Conservation (phyloP, 1,284 basidiomycete genomes). For the Boletus semigastroideus region DNA sequence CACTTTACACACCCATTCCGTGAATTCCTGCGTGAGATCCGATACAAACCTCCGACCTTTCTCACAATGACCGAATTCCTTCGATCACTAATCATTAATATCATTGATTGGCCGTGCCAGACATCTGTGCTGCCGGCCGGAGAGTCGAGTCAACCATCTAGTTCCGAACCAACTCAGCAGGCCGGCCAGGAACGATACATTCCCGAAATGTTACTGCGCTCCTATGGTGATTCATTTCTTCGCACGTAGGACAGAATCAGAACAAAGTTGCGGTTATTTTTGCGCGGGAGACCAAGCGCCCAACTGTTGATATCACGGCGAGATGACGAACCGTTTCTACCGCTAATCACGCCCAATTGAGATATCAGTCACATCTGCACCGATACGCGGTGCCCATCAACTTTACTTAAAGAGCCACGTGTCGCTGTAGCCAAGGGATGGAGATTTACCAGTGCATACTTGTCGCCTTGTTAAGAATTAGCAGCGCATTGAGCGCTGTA, state of each 20-base stretch:
- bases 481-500: neutral
- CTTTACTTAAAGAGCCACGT: slow-evolving; percentile 19
- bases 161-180: slow-evolving; percentile 11
- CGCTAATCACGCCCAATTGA: slow-evolving; percentile 24
- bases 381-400: slow-evolving; percentile 8
- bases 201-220: slow-evolving; percentile 13
- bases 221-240: slow-evolving; percentile 22
- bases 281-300: slow-evolving; percentile 8
- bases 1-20: slow-evolving; percentile 18
- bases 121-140: slow-evolving; percentile 18
- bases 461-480: slow-evolving; percentile 19
- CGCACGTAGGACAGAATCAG: slow-evolving; percentile 9
- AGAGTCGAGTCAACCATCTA: slow-evolving; percentile 11
- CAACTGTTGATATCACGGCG: slow-evolving; percentile 3
- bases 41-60: slow-evolving; percentile 16
- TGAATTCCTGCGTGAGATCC: slow-evolving; percentile 23
- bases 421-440: slow-evolving; percentile 1
- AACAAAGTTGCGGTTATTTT: slow-evolving; percentile 19
- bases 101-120: slow-evolving; percentile 23
- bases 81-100: slow-evolving; percentile 24
- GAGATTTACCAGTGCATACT: slow-evolving; percentile 16
- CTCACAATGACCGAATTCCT: neutral
- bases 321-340: slow-evolving; percentile 21
- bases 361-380: slow-evolving; percentile 18
- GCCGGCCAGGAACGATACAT: slow-evolving; percentile 25